Evolutionary conservation across 148 eudicot genomes (phyloP).

Genomic region (Silene conica): DNA sequence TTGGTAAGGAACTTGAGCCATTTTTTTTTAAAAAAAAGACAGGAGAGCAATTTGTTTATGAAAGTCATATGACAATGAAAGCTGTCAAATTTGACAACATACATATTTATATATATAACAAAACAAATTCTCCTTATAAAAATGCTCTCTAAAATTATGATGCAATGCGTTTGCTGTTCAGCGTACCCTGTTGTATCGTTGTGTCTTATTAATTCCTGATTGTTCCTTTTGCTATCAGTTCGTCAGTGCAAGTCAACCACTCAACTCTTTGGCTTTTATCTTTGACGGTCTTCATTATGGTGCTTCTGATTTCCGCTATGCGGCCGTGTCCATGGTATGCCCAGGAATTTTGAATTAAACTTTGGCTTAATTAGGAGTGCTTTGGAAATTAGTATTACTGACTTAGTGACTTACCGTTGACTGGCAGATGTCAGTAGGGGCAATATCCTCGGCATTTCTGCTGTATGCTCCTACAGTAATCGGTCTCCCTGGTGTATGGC

Average conservation of each 20-base stretch:
- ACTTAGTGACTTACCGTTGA: background rate
- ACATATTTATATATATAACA: background rate
- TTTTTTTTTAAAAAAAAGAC: too few relatives aligned
- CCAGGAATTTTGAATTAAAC: background rate
- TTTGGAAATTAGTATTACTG: background rate
- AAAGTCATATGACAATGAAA: background rate
- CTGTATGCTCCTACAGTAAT: constrained; percentile 55
- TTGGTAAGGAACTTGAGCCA: constrained; percentile 38
- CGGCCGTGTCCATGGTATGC: constrained; percentile 81
- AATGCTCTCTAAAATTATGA: too few relatives aligned
- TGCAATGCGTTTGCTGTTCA: background rate
- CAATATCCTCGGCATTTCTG: constrained; percentile 63
- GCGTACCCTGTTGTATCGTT: background rate
- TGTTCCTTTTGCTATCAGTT: constrained; percentile 41
- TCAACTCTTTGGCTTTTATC: constrained; percentile 84
- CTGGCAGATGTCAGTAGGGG: constrained; percentile 69
- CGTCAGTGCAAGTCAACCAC: constrained; percentile 88
- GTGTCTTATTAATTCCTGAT: background rate
- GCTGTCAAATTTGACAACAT: too few relatives aligned
- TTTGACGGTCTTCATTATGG: constrained; percentile 92
- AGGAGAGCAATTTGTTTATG: background rate
- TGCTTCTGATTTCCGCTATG: constrained; percentile 81
- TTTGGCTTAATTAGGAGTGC: background rate
- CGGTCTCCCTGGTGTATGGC: constrained; percentile 92
- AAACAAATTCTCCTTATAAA: background rate